Percentiles rank a stretch among this genome's conserved stretches.
Evolutionary conservation across 2,329 filamentous ascomycete genomes (phyloP).

Genomic region (Aspergillus tanneri): DNA sequence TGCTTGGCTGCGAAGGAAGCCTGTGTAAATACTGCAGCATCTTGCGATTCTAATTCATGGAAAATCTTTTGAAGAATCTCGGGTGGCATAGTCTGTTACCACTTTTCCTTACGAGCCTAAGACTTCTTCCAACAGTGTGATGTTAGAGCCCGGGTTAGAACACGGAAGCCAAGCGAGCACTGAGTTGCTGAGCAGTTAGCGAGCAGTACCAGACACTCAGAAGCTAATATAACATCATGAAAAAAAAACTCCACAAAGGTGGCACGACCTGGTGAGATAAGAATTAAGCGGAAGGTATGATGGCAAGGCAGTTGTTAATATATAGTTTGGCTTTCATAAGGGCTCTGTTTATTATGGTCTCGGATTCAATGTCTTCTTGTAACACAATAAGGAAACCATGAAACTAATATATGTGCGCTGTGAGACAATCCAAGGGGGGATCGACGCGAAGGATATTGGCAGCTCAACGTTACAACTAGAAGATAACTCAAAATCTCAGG

Average conservation of each 20-base stretch:
- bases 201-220: constrained; percentile 18
- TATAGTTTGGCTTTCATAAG: constrained; percentile 13
- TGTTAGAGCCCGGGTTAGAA: constrained; percentile 21
- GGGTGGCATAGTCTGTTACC: constrained; percentile 7
- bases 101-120: constrained; percentile 17
- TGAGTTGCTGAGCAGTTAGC: constrained; percentile 20
- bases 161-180: constrained; percentile 28
- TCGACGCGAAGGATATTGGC: constrained; percentile 12
- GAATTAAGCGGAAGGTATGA: constrained; percentile 14
- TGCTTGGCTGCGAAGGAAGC: constrained; percentile 21
- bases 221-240: constrained; percentile 7
- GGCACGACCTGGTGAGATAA: constrained; percentile 23
- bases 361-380: constrained; percentile 14
- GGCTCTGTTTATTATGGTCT: constrained; percentile 10
- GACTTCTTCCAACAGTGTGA: constrained; percentile 24
- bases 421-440: constrained; percentile 13
- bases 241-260: constrained; percentile 23
- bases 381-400: constrained; percentile 21
- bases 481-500: constrained; percentile 25
- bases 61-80: constrained; percentile 19
- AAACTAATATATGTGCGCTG: constrained; percentile 18
- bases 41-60: constrained; percentile 16
- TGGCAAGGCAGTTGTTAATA: not conserved
- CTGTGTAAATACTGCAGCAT: constrained; percentile 24
- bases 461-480: constrained; percentile 15